Conservation (phyloP, 1,139 yeast genomes). For the Scheffersomyces titani region DNA sequence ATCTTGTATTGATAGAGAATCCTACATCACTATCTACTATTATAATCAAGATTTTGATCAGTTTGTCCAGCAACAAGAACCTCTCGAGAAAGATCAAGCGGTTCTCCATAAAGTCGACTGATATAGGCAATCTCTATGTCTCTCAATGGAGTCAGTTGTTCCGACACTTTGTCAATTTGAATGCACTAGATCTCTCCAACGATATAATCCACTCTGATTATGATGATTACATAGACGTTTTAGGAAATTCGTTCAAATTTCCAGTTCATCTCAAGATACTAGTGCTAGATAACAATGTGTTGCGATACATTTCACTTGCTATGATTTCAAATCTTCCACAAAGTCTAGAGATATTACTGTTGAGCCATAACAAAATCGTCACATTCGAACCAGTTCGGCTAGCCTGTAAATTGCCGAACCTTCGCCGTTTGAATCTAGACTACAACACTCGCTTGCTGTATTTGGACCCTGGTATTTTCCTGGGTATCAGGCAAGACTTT, state of each 20-base stretch:
- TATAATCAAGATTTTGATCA: conserved; percentile 26
- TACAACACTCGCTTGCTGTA: conserved; percentile 1
- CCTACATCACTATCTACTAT: conserved; percentile 33
- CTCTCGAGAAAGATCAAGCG: conserved; percentile 22
- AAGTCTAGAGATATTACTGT: conserved; percentile 23
- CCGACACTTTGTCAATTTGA: conserved; percentile 22
- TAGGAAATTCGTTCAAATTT: conserved; percentile 26
- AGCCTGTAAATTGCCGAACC: conserved; percentile 1
- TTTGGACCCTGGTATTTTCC: conserved; percentile 1
- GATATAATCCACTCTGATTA: conserved; percentile 26
- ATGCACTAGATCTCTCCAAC: conserved; percentile 27
- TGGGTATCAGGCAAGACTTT: not conserved
- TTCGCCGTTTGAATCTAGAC: conserved; percentile 1
- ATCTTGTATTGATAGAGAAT: conserved; percentile 23
- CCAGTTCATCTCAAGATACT: conserved; percentile 28
- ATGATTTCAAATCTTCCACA: conserved; percentile 31
- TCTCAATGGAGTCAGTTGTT: conserved; percentile 37
- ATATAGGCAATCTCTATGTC: conserved; percentile 37
- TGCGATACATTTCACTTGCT: conserved; percentile 20
- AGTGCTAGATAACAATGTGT: conserved; percentile 27
- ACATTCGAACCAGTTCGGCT: conserved; percentile 1
- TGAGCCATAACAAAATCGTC: conserved; percentile 15
- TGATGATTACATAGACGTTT: conserved; percentile 20
- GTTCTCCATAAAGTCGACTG: conserved; percentile 33
- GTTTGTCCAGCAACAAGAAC: conserved; percentile 19